Evolutionary conservation across 1,284 basidiomycete species (phyloP).

Genomic region (Apiotrichum akiyoshidainum): DNA sequence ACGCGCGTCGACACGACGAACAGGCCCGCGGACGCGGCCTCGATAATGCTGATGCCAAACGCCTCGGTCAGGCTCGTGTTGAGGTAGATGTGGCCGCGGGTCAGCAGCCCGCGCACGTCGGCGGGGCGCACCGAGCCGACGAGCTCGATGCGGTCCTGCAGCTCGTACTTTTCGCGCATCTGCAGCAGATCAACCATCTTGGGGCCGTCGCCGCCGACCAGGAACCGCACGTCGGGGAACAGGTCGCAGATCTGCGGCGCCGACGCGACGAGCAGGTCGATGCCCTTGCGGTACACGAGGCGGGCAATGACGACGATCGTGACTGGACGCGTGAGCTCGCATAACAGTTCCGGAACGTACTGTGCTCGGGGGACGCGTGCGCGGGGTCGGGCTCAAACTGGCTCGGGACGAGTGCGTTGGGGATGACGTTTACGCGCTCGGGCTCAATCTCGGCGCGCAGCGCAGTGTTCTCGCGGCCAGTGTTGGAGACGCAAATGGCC

Average conservation of each 20-base stretch:
- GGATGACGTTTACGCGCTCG: constrained; percentile 78
- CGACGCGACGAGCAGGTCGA: constrained; percentile 88
- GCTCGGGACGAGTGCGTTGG: constrained; percentile 86
- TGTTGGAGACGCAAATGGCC: constrained; percentile 96
- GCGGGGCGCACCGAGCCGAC: constrained; percentile 76
- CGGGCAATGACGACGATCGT: constrained; percentile 92
- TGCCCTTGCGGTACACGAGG: constrained; percentile 94
- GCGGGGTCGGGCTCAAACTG: constrained; percentile 69
- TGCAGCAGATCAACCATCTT: constrained; percentile 93
- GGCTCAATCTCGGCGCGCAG: constrained; percentile 76
- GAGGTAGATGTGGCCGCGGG: constrained; percentile 83
- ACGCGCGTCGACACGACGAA: constrained; percentile 93
- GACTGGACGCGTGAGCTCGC: constrained; percentile 57
- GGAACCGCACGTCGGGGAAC: constrained; percentile 80
- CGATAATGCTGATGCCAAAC: constrained; percentile 93
- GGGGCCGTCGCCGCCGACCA: constrained; percentile 92
- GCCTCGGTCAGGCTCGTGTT: constrained; percentile 95
- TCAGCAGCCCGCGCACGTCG: constrained; percentile 79
- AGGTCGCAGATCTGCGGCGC: constrained; percentile 82
- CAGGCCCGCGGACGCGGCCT: constrained; percentile 90
- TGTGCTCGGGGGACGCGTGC: constrained; percentile 57
- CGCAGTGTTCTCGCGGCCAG: constrained; percentile 92
- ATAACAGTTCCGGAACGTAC: constrained; percentile 52
- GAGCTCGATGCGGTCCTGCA: constrained; percentile 87
- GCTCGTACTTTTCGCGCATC: constrained; percentile 83